Evolutionary conservation across 1,284 basidiomycete genomes (phyloP).

Genomic region (Melampsora abietis-canadensis): DNA sequence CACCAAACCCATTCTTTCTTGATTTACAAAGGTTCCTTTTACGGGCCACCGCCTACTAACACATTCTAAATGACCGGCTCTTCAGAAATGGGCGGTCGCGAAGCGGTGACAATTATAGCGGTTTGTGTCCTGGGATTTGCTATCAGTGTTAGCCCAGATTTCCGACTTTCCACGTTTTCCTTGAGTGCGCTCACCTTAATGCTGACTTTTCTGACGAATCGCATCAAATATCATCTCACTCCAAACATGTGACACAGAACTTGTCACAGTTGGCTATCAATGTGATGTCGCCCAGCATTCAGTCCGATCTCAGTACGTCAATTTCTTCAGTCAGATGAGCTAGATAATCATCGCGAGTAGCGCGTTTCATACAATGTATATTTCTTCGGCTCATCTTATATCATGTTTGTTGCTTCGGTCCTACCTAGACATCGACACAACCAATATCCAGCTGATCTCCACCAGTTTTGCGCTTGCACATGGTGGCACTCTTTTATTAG

Average conservation of each 20-base stretch:
- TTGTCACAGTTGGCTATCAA: constrained; percentile 15
- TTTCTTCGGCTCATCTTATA: no score
- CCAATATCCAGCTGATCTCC: constrained; percentile 26
- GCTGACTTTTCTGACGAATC: no score
- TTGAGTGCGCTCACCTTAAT: neutral
- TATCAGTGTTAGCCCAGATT: constrained; percentile 13
- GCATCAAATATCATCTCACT: neutral
- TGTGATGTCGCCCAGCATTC: constrained; percentile 24
- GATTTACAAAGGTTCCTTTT: no score
- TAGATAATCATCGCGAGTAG: no score
- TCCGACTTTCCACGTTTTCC: neutral
- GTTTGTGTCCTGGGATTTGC: constrained; percentile 23
- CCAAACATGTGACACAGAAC: constrained; percentile 2
- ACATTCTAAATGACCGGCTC: no score
- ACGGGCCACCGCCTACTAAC: no score
- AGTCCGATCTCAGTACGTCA: constrained; percentile 24
- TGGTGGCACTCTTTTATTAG: constrained; percentile 24
- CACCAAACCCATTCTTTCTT: no score
- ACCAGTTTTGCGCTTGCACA: constrained; percentile 22
- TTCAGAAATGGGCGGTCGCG: no score
- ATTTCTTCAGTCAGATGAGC: no score
- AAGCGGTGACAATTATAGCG: constrained; percentile 11
- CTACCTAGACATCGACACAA: no score
- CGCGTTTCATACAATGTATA: no score
- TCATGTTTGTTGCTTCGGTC: no score